phyloP scores from a whole-genome alignment of 257 asterid genomes.

The Nicotiana noctiflora region DNA sequence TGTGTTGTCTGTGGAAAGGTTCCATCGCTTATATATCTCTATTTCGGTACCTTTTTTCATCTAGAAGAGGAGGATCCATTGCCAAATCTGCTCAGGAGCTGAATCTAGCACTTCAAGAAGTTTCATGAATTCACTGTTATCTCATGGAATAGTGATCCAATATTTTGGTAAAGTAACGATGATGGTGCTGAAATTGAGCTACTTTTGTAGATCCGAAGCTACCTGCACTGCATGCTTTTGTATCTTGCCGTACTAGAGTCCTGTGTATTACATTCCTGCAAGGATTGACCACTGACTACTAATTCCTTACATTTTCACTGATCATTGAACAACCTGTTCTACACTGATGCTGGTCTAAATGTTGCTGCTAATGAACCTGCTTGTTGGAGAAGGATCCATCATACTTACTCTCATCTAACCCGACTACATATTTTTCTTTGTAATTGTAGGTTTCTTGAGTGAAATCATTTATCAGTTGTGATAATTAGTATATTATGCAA shows the following conservation, averaged over 20 bases:
- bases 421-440: neutral
- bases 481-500: neutral
- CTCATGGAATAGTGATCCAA: neutral
- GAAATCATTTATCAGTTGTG: neutral
- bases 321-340: neutral
- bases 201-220: neutral
- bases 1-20: neutral
- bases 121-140: slow-evolving; percentile 45
- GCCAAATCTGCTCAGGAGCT: slow-evolving; percentile 89
- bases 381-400: slow-evolving; percentile 16
- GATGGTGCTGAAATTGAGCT: slow-evolving; percentile 4
- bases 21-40: neutral
- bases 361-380: slow-evolving; percentile 6
- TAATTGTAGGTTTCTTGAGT: slow-evolving; percentile 7
- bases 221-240: neutral
- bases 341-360: neutral
- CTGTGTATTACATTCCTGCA: neutral
- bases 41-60: slow-evolving; percentile 12
- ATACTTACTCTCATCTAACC: slow-evolving; percentile 6
- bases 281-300: slow-evolving; percentile 14
- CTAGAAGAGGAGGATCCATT: slow-evolving; percentile 86
- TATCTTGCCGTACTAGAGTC: slow-evolving; percentile 2
- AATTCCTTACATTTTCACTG: slow-evolving; percentile 3
- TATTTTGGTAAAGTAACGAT: neutral
- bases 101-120: slow-evolving; percentile 74